Conservation (phyloP, 306 rosid genomes). For the Lablab purpureus region DNA sequence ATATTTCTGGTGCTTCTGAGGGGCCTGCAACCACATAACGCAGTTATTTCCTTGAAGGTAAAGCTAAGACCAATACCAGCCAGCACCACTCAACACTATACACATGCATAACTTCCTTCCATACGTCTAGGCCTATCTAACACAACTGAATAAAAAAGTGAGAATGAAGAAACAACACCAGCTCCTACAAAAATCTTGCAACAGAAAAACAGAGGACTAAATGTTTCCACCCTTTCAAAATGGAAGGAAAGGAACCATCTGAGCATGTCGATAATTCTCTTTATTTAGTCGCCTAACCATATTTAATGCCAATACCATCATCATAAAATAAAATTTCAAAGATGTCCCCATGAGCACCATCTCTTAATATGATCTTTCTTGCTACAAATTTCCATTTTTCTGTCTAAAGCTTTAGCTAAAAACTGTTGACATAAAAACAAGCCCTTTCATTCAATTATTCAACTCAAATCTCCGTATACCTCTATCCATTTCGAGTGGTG, state of each 20-base stretch:
- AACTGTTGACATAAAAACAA: neutral
- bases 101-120: constrained; percentile 7
- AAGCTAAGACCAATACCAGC: constrained; percentile 24
- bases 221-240: constrained; percentile 17
- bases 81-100: constrained; percentile 3
- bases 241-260: neutral
- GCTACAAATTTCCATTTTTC: constrained; percentile 20
- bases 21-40: constrained; percentile 70
- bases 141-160: constrained; percentile 10
- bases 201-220: neutral
- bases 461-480: constrained; percentile 6
- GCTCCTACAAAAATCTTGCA: constrained; percentile 16
- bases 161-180: constrained; percentile 17
- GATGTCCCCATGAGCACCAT: neutral
- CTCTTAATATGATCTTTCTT: constrained; percentile 8
- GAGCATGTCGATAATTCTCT: constrained; percentile 3
- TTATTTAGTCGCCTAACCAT: constrained; percentile 29
- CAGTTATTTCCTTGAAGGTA: constrained; percentile 31
- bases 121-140: neutral
- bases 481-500: constrained; percentile 25
- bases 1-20: constrained; percentile 95
- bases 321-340: constrained; percentile 1
- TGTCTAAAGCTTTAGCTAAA: constrained; percentile 6
- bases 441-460: neutral
- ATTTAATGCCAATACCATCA: neutral